Base-by-base conservation (phyloP, 2,329 filamentous ascomycete genomes). In the Pseudogymnoascus sp. region DNA sequence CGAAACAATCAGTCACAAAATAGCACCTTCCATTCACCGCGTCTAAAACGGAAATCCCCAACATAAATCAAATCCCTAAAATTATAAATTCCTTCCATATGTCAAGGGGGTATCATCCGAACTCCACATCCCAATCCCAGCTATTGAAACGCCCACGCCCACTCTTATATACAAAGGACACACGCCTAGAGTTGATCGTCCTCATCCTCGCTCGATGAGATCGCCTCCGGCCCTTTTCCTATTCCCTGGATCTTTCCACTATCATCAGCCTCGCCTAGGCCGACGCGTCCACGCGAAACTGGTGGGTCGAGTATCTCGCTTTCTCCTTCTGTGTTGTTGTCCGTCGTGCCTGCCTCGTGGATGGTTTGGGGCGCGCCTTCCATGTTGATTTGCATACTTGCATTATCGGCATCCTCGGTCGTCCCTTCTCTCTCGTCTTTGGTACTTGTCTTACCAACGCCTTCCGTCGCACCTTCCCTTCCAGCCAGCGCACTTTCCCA, bases 41-140 rank as follows among this genome's bases (percentile, higher is more conserved):
- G 48, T 21, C 29, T 55, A 29, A 35, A 55, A 55, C 48, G 48
- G 29, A 55, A 55, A 35, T 35, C 48, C 10, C 29, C 9, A 4
- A 21, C 48, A 35, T 5, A 55, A 44, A n/a, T 21, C 21, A 21
- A 33, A 55, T 35, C 29, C 12, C 29, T 21, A 55, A 55, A 17
- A 33, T 55, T 10, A 5, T 7, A 55, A 33, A 55, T 10, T 55
- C 4, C 8, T 33, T 21, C 48, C n/a, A 55, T 29, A 55, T 55
- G 35, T 55, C 29, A 55, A 15, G 48, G 44, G 44, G 48, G 48
- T 55, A 55, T 55, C 48, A 13, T 55, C 48, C 48, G 48, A 55
- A 55, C 48, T 55, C 48, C 29, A 35, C 29, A 5, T 55, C 48
- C 15, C 9, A 35, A 35, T 33, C 48, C 48, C 29, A 21, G 29